Percentiles rank a stretch among this genome's conserved stretches.
Conservation (phyloP, 2,329 filamentous ascomycete genomes). For the Lecanoromycetidae sp. region DNA sequence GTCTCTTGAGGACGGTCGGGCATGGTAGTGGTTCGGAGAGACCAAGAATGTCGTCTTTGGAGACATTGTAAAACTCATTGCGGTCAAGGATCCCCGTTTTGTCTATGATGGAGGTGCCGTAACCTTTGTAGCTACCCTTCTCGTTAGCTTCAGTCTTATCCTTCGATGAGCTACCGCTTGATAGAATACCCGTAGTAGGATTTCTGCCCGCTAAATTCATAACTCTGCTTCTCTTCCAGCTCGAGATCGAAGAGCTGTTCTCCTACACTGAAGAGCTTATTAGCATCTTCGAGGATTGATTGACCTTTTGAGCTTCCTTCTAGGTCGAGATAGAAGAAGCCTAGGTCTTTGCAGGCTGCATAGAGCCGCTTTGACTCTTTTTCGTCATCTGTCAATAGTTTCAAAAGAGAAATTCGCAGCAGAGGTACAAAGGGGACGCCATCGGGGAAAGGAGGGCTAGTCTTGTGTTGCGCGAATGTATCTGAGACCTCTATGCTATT, state of each 20-base stretch:
- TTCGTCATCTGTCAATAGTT: constrained; percentile 27
- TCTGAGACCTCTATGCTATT: neutral
- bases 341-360: constrained; percentile 35
- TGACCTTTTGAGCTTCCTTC: constrained; percentile 26
- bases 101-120: constrained; percentile 37
- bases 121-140: constrained; percentile 27
- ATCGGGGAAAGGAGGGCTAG: constrained; percentile 31
- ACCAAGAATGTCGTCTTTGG: constrained; percentile 41
- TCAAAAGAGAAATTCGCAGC: constrained; percentile 30
- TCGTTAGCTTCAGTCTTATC: neutral
- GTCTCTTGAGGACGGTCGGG: constrained; percentile 30
- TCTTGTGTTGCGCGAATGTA: neutral
- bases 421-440: constrained; percentile 34
- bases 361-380: constrained; percentile 28
- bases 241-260: constrained; percentile 37
- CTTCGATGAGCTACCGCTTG: constrained; percentile 13
- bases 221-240: constrained; percentile 41
- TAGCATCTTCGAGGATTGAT: constrained; percentile 32
- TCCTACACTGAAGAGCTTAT: constrained; percentile 36
- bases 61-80: constrained; percentile 21
- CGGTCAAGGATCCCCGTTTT: constrained; percentile 35
- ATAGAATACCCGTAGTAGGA: constrained; percentile 43
- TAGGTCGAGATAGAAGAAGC: constrained; percentile 47
- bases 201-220: constrained; percentile 39
- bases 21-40: constrained; percentile 28